These are phyloP conservation scores for Talaromyces verruculosus DNA, from an alignment of 2,329 filamentous ascomycete species.

Conservation along the genomic window DNA sequence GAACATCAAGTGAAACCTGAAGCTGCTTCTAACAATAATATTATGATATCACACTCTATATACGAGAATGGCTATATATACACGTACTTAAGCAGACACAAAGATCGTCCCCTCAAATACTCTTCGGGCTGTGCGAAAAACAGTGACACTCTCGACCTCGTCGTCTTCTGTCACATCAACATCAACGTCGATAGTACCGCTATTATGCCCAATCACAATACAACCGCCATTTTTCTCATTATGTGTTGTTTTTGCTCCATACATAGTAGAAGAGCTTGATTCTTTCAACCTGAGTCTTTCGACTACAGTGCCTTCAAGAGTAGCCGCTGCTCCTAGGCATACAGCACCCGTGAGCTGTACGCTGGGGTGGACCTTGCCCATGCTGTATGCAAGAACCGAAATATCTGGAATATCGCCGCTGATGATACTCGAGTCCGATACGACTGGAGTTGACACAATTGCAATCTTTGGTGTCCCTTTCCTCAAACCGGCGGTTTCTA, in stretches of 20 bases:
- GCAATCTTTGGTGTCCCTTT: conserved; percentile 62
- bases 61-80: background rate
- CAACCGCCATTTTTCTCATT: background rate
- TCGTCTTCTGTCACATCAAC: conserved; percentile 6
- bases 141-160: conserved; percentile 12
- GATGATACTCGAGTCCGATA: background rate
- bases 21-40: background rate
- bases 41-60: background rate
- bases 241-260: background rate
- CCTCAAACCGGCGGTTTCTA: conserved; percentile 39
- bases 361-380: conserved; percentile 30
- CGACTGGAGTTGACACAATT: conserved; percentile 43
- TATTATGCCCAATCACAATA: conserved; percentile 11
- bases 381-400: conserved; percentile 27
- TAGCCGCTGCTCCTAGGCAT: conserved; percentile 27
- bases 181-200: conserved; percentile 18
- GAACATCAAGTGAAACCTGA: too few species aligned
- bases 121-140: conserved; percentile 18
- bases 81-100: background rate
- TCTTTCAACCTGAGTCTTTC: background rate
- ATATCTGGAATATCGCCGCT: conserved; percentile 27
- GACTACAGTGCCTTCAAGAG: conserved; percentile 27
- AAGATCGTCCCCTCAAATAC: conserved; percentile 19
- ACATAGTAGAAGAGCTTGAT: background rate
- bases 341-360: conserved; percentile 33